Base-by-base conservation (phyloP, 1,284 basidiomycete genomes). In the Stygiomarasmius scandens region DNA sequence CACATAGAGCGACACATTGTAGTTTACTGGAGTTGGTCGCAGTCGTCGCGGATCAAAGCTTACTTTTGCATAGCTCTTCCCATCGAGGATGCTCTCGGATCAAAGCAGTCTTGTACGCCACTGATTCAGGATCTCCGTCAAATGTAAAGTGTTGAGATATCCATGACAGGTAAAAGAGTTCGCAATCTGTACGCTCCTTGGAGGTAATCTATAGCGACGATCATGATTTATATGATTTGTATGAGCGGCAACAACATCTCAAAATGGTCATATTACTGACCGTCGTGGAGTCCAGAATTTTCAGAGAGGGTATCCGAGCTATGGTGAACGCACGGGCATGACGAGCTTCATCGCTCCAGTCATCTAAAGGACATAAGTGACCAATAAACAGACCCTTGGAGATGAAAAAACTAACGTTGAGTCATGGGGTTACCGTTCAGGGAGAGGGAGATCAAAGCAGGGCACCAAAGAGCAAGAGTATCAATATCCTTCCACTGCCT, bases 101-200 rank as follows among this genome's bases (percentile, higher is more conserved):
- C 54, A 80, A 77, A 16, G 38, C 38, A 41, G 11, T 41, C 57
- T 76, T 77, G 24, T 78, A 75, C 19, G 29, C 24, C 14, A 16
- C 22, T 25, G 36, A 14, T 11, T 41, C 38, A 19, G 58, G 24
- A 20, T 83, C 80, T 29, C 76, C 71, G 22, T 70, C 68, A 32
- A 75, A 71, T 24, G 66, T 70, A 45, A 70, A 67, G 45, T 80
- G 71, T 51, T 79, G 81, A 52, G 77, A 75, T 60, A 89, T 75
- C 65, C 76, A 79, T 34, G 87, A 87, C 53, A 96, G 76, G 72
- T 95, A 96, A 68, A 90, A 92, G 43, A 93, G 72, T 72, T 98
- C 95, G 50, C 90, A 87, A 66, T 98, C 96, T n/a, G 74, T 78
- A 36, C 96, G 80, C 69, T 96, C 94, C 60, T 82, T 84, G 8